phyloP scores from a whole-genome alignment of 140 eudicot genomes.

The Cichorium intybus region DNA sequence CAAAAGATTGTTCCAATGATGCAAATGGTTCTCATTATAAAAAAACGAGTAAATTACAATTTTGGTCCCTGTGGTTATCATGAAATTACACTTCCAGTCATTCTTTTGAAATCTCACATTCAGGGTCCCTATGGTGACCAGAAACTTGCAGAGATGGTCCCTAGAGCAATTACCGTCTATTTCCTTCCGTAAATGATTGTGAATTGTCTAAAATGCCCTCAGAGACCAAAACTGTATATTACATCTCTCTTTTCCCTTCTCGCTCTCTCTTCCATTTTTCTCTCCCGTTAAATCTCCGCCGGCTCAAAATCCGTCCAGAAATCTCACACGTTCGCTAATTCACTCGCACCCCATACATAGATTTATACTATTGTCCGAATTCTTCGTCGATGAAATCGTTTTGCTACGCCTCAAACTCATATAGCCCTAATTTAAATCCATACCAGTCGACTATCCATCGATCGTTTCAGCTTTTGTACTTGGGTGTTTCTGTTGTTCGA shows the following conservation, averaged over 20 bases:
- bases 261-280: neutral
- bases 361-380: neutral
- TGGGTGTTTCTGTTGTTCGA: slow-evolving; percentile 8
- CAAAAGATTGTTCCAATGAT: no score
- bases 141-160: no score
- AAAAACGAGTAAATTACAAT: no score
- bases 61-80: no score
- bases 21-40: no score
- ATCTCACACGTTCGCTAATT: slow-evolving; percentile 28
- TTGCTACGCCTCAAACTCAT: slow-evolving; percentile 3
- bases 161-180: no score
- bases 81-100: no score
- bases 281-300: slow-evolving; percentile 25
- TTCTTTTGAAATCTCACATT: no score
- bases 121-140: no score
- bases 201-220: no score
- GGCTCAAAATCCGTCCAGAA: slow-evolving; percentile 17
- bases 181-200: no score
- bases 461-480: neutral
- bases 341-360: neutral
- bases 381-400: slow-evolving; percentile 2
- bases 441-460: neutral
- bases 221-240: no score
- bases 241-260: slow-evolving; percentile 17
- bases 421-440: slow-evolving; percentile 34